A percentile compares a stretch with the other conserved stretches of the same genome.
phyloP scores from a whole-genome alignment of 495 filamentous ascomycete species.

The Cercophora scortea region DNA sequence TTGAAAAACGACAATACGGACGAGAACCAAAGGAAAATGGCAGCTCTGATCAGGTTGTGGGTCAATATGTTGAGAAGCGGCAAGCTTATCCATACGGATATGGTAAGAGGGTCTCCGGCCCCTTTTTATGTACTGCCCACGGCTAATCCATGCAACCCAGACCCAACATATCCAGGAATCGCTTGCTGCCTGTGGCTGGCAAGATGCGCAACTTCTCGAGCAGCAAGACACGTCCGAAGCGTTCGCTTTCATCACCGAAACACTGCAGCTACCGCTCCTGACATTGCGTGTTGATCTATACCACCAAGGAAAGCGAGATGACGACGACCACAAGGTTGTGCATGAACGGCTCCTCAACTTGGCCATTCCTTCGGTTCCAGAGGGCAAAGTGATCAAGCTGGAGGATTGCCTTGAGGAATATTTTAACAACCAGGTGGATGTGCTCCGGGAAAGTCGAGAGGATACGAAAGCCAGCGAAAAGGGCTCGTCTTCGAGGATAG shows the following conservation, averaged over 20 bases:
- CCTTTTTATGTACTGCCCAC: neutral
- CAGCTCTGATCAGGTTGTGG: conserved; percentile 73
- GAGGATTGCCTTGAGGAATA: conserved; percentile 90
- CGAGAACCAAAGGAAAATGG: conserved; percentile 63
- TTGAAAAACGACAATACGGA: conserved; percentile 53
- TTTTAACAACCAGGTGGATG: conserved; percentile 92
- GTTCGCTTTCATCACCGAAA: conserved; percentile 89
- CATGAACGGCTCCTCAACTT: conserved; percentile 90
- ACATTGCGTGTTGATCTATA: conserved; percentile 93
- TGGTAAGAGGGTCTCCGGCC: conserved; percentile 48
- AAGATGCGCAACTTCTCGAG: conserved; percentile 61
- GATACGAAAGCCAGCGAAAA: conserved; percentile 42
- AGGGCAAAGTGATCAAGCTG: conserved; percentile 59
- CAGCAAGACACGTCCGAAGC: conserved; percentile 96
- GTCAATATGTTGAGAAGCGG: conserved; percentile 85
- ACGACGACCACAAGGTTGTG: conserved; percentile 87
- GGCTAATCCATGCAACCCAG: conserved; percentile 41
- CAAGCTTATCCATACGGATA: conserved; percentile 74
- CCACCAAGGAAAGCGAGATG: conserved; percentile 75
- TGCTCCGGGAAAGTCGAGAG: conserved; percentile 58
- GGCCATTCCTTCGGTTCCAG: conserved; percentile 61
- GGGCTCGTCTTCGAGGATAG: neutral
- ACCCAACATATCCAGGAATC: conserved; percentile 75
- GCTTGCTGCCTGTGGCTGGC: conserved; percentile 85
- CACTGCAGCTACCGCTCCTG: conserved; percentile 76